These are phyloP conservation scores for Acanthamoeba lenticulata DNA, from an alignment of 208 protist genomes.

Conservation along the genomic window DNA sequence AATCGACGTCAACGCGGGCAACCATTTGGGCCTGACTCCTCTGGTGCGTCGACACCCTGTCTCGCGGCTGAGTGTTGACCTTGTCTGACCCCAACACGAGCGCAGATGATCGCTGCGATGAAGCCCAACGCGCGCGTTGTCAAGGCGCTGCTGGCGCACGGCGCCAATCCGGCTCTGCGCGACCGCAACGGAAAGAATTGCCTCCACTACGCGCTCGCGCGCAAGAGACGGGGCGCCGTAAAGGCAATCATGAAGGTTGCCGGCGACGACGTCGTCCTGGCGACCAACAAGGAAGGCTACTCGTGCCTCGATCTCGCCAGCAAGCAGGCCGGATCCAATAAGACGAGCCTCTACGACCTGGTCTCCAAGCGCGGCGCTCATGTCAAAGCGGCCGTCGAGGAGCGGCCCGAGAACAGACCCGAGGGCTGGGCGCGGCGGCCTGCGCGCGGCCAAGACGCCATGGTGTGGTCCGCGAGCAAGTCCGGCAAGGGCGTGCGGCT, in stretches of 20 bases:
- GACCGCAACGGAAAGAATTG: background rate
- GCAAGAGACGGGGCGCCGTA: background rate
- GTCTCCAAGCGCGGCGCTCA: background rate
- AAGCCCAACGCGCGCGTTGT: background rate
- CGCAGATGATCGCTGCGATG: background rate
- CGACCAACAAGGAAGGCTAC: background rate
- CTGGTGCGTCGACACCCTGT: background rate
- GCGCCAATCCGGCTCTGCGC: background rate
- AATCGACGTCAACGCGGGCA: background rate
- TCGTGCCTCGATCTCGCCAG: background rate
- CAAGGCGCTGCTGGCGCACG: background rate
- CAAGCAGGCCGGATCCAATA: background rate
- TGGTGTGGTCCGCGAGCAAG: background rate
- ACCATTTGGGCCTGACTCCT: background rate
- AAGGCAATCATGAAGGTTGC: conserved; percentile 26
- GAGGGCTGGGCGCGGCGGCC: background rate
- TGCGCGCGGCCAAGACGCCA: background rate
- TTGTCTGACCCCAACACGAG: background rate
- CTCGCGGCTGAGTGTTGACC: too few relatives aligned
- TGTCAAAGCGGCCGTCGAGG: background rate
- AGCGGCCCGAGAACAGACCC: background rate
- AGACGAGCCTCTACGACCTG: conserved; percentile 26
- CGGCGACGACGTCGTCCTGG: background rate
- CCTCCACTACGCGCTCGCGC: background rate
- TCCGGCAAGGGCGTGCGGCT: background rate